Evolutionary conservation across 1,284 basidiomycete genomes (phyloP), one percentile per base, ranked within the genome.

Genomic region (Leccinum griseonigrum): DNA sequence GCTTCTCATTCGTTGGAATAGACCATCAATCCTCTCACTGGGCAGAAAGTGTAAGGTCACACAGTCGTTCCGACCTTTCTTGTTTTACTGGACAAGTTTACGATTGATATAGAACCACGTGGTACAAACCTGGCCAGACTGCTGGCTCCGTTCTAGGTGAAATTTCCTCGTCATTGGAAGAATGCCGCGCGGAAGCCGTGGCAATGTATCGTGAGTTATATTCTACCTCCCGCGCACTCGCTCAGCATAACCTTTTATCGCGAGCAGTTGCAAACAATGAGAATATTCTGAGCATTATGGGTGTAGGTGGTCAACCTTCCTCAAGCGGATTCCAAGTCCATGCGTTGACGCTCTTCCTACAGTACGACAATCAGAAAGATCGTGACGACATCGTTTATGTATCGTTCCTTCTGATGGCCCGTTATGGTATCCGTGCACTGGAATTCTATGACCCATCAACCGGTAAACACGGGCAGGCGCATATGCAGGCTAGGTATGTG

Each of bases 401-500:
- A 69, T 90, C 88, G 0, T 95, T 91, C 82, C 79, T 94, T 31
- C 73, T 90, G 56, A 94, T 95, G 92, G 90, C 87, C 14, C 85
- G 91, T n/a, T 87, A 85, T 38, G 93, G 92, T 62, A 75, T 95
- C 22, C 82, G 87, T 50, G 92, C 85, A 2, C 81, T 95, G 50
- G 91, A 94, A 74, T 93, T 82, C 73, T 95, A 91, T 66, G 91
- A 95, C 70, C 92, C 92, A 29, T 78, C 76, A 31, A 90, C 86
- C 8, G 79, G 86, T 74, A 93, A 92, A 75, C 92, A 94, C 69
- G 91, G 92, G 18, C 93, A 95, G 71, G 93, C 93, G n/a, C 93
- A 95, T 71, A 95, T 95, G 92, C 92, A 91, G 75, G 91, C 89
- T 57, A 84, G 90, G 88, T 90, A 71, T 54, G 77, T 56, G 40